phyloP scores from a whole-genome alignment of 768 basidiomycete species.

The Leccinum disarticulatum region DNA sequence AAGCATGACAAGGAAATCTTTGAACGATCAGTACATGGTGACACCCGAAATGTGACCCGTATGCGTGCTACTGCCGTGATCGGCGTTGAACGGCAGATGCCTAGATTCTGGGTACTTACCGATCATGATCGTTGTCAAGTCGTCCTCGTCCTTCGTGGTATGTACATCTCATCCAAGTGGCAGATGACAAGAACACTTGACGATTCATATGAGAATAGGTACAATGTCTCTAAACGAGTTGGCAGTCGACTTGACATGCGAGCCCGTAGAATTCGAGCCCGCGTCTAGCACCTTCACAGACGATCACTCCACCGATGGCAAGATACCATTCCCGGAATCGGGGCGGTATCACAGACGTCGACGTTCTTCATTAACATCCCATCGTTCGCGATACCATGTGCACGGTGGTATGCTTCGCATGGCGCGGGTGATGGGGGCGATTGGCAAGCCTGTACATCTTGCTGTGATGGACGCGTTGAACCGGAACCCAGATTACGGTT shows the following conservation, averaged over 20 bases:
- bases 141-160: constrained; percentile 72
- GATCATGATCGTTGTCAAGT: constrained; percentile 74
- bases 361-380: constrained; percentile 21
- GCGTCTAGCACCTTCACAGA: constrained; percentile 38
- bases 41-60: constrained; percentile 30
- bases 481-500: constrained; percentile 72
- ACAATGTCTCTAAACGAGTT: constrained; percentile 89
- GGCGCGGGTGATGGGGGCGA: constrained; percentile 75
- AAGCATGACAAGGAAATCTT: constrained; percentile 85
- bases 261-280: constrained; percentile 65
- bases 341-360: constrained; percentile 25
- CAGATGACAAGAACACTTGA: constrained; percentile 3
- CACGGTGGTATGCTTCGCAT: constrained; percentile 82
- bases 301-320: constrained; percentile 32
- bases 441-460: constrained; percentile 73
- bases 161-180: constrained; percentile 10
- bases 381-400: constrained; percentile 52
- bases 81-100: constrained; percentile 70
- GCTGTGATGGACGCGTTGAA: constrained; percentile 70
- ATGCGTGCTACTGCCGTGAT: constrained; percentile 61
- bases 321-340: constrained; percentile 37
- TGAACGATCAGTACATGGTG: constrained; percentile 51
- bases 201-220: constrained; percentile 37
- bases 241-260: constrained; percentile 82
- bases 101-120: constrained; percentile 83